Conservation (phyloP, 441 rosid species). For the Geranium incanum region DNA sequence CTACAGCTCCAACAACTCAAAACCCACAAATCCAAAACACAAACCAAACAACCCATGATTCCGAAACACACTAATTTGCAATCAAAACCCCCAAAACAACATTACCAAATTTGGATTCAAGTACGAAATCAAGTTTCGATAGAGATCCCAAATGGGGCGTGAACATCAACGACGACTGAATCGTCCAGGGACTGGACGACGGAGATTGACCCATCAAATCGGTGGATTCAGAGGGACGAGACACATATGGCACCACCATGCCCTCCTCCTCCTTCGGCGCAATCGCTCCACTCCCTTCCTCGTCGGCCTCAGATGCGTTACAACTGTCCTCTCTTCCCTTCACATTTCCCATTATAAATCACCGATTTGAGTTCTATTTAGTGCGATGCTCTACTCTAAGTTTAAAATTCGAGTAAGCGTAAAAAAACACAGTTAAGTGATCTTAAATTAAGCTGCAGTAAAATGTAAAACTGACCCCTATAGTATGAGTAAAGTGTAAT, state of each 20-base stretch:
- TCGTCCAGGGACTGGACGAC: constrained; percentile 78
- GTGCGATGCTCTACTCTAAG: no score
- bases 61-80: background rate
- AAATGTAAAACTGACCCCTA: no score
- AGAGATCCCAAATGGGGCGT: constrained; percentile 66
- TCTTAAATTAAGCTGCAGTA: no score
- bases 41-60: background rate
- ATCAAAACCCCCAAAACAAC: background rate
- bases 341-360: no score
- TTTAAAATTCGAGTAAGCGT: no score
- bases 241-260: constrained; percentile 30
- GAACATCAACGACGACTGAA: constrained; percentile 83
- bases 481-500: no score
- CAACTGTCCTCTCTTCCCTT: no score
- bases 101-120: background rate
- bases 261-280: constrained; percentile 20
- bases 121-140: background rate
- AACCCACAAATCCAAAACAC: background rate
- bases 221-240: constrained; percentile 19
- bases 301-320: no score
- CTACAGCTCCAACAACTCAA: background rate
- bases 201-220: constrained; percentile 84
- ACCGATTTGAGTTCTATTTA: no score
- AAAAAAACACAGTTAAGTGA: no score
- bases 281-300: constrained; percentile 15